Evolutionary conservation across 495 filamentous ascomycete species (phyloP), one percentile per base, ranked within the genome.

Genomic region (Aspergillus panamensis): DNA sequence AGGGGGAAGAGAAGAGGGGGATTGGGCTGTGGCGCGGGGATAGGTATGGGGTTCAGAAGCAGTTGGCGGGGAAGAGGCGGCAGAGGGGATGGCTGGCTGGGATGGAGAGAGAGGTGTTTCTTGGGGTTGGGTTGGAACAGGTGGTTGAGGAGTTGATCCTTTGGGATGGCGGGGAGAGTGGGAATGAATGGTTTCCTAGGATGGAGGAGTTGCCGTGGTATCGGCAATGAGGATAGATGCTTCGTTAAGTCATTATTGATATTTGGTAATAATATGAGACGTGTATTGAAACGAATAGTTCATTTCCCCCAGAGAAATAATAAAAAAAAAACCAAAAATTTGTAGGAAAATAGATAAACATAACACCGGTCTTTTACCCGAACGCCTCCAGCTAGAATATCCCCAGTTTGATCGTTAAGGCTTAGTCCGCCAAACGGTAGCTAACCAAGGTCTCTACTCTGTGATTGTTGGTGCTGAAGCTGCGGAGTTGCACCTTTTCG

Each of bases 381-480:
- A 76, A 76, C 71, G 68, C 70, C 73, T 57, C 62, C 59, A 53
- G 59, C 55, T 42, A 58, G 59, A 73, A 33, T 63, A 47, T 20
- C 42, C 8, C 14, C 13, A 7, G 8, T 45, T 17, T 19, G 4
- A 47, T 55, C 48, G 53, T 64, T 62, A 32, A 9, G 35, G 25
- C 66, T 62, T 52, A 79, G 60, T 79, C 77, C 2, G 75, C 72
- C 57, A 77, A 61, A 67, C 90, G 82, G 73, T 98, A 98, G 74
- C 90, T 96, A 40, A 98, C 94, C 40, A 96, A 69, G 4, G 94
- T 97, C 68, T 96, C 95, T 3, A 98, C 95, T 8, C 87, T 80
- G 70, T 98, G 94, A 63, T 84, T 94, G 57, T 86, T 90, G 6
- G 94, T 98, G 71, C 92, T 96, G 73, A 97, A 98, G 57, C 93